Evolutionary conservation across 768 basidiomycete genomes (phyloP).

Genomic region (Serendipita vermifera): DNA sequence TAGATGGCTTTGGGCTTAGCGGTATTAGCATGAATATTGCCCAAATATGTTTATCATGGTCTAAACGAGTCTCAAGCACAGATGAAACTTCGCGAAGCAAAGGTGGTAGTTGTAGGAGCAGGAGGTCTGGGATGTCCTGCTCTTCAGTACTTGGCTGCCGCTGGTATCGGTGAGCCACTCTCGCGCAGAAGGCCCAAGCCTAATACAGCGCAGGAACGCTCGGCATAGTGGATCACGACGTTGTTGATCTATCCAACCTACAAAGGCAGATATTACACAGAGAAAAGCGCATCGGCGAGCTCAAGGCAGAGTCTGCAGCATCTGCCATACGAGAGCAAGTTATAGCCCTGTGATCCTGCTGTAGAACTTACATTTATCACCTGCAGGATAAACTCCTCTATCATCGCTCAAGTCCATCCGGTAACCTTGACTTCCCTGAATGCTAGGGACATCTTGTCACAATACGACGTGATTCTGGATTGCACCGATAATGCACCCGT

Average conservation of each 20-base stretch:
- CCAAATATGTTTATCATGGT: background rate
- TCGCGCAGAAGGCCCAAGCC: background rate
- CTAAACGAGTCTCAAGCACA: constrained; percentile 43
- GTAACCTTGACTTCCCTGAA: constrained; percentile 47
- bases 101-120: constrained; percentile 81
- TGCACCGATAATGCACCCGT: constrained; percentile 92
- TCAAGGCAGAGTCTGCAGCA: constrained; percentile 75
- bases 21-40: constrained; percentile 34
- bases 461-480: constrained; percentile 73
- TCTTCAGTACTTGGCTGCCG: constrained; percentile 83
- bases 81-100: constrained; percentile 58
- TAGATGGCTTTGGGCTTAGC: constrained; percentile 74
- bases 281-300: constrained; percentile 52
- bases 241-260: constrained; percentile 78
- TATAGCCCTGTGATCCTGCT: background rate
- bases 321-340: constrained; percentile 50
- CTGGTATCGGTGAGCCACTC: constrained; percentile 63
- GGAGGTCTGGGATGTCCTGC: constrained; percentile 95
- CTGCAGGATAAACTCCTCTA: constrained; percentile 57
- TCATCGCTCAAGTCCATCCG: constrained; percentile 44
- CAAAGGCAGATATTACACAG: constrained; percentile 88
- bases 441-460: constrained; percentile 43
- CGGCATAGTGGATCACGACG: constrained; percentile 80
- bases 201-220: constrained; percentile 48
- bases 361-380: background rate